Conservation (phyloP, 1,284 basidiomycete species). For the Irpex lacteus region DNA sequence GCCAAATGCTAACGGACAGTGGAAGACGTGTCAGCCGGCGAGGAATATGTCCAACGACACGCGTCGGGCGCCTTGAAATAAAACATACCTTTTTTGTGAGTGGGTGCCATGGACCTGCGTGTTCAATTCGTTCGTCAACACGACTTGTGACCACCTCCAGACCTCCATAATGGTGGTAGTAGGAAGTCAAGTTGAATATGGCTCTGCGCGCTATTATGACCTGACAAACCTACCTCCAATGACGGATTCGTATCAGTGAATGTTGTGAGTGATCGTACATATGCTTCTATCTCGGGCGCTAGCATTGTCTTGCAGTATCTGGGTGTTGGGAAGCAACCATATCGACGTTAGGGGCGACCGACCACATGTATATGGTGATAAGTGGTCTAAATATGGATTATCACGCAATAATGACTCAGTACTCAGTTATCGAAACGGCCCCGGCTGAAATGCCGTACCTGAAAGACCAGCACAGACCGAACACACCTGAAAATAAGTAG, state of each 20-base stretch:
- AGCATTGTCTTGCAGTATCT: too few relatives aligned
- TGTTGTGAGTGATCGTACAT: neutral
- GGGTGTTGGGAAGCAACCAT: too few relatives aligned
- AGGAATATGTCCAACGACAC: neutral
- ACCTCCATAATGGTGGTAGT: slow-evolving; percentile 7
- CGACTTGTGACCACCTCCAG: slow-evolving; percentile 1
- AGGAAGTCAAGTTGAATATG: neutral
- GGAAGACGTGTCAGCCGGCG: neutral
- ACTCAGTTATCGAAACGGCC: too few relatives aligned
- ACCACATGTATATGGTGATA: too few relatives aligned
- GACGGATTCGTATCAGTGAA: neutral
- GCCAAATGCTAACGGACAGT: slow-evolving; percentile 20
- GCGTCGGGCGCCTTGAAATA: neutral
- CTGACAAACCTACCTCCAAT: neutral
- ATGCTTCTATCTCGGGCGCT: neutral
- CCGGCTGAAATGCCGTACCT: too few relatives aligned
- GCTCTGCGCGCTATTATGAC: neutral
- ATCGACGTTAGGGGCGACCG: too few relatives aligned
- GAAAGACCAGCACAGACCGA: too few relatives aligned
- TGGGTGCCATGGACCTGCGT: neutral
- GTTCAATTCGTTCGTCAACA: slow-evolving; percentile 2
- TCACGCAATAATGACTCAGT: too few relatives aligned
- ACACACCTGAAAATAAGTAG: too few relatives aligned
- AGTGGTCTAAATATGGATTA: too few relatives aligned
- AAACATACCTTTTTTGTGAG: slow-evolving; percentile 1